phyloP scores from a whole-genome alignment of 1,284 basidiomycete species.

The Leccinum variabile region DNA sequence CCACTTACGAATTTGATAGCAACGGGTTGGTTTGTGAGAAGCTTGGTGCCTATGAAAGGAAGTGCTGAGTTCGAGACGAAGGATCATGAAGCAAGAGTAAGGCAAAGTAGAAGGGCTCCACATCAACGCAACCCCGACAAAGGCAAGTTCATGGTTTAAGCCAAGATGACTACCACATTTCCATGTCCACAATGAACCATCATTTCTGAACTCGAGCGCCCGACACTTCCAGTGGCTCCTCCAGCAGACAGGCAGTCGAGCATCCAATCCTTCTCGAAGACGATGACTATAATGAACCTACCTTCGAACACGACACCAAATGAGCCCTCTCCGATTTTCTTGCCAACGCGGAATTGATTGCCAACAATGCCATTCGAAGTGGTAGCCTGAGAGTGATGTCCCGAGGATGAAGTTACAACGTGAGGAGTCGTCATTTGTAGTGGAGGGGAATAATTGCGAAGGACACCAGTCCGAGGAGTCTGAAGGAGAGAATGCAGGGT shows the following conservation, averaged over 20 bases:
- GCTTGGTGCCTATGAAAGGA: slow-evolving; percentile 69
- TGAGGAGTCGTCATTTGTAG: slow-evolving; percentile 68
- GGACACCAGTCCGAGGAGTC: slow-evolving; percentile 33
- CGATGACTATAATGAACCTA: slow-evolving; percentile 29
- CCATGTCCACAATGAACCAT: slow-evolving; percentile 6
- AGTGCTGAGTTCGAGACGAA: slow-evolving; percentile 19
- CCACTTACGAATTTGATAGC: slow-evolving; percentile 94
- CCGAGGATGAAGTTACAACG: slow-evolving; percentile 72
- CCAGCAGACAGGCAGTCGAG: slow-evolving; percentile 3
- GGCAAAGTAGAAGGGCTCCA: slow-evolving; percentile 1
- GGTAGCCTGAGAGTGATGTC: slow-evolving; percentile 57
- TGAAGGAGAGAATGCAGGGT: slow-evolving; percentile 29
- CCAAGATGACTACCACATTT: slow-evolving; percentile 7
- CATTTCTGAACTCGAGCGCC: slow-evolving; percentile 23
- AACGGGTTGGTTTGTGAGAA: slow-evolving; percentile 87
- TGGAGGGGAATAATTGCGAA: slow-evolving; percentile 7
- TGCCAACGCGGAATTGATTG: slow-evolving; percentile 75
- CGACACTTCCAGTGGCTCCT: slow-evolving; percentile 2
- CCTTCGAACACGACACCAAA: slow-evolving; percentile 85
- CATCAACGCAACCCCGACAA: slow-evolving; percentile 11
- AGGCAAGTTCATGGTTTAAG: slow-evolving; percentile 2
- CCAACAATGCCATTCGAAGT: slow-evolving; percentile 72
- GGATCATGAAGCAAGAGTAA: slow-evolving; percentile 6
- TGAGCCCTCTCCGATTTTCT: slow-evolving; percentile 86
- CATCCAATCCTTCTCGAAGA: slow-evolving; percentile 5